Percentiles rank a stretch among this genome's conserved stretches.
phyloP scores from a whole-genome alignment of 331 rosid genomes.

The Cydonia oblonga region DNA sequence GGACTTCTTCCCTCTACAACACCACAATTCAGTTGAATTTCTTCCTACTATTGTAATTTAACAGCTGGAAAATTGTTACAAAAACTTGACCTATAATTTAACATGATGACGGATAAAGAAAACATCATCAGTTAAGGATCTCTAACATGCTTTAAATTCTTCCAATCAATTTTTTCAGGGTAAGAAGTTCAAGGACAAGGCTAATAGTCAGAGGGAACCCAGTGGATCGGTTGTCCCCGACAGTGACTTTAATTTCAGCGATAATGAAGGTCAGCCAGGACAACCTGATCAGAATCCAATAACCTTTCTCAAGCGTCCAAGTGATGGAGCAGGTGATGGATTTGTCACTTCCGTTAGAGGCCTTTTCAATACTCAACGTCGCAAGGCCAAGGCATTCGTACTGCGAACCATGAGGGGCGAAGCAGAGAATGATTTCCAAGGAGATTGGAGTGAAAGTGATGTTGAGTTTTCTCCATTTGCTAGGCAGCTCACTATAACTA shows the following conservation, averaged over 20 bases:
- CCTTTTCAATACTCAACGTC: conserved; percentile 81
- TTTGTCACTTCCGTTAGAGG: conserved; percentile 95
- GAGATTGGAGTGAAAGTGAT: conserved; percentile 96
- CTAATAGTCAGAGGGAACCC: conserved; percentile 51
- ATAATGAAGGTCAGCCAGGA: conserved; percentile 69
- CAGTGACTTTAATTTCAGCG: conserved; percentile 78
- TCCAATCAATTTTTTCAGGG: conserved; percentile 42
- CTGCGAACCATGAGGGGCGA: conserved; percentile 95
- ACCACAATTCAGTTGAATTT: too few relatives aligned
- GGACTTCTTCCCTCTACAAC: neutral
- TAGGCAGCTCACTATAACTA: conserved; percentile 87
- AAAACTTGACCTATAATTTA: too few relatives aligned
- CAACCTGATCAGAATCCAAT: conserved; percentile 66
- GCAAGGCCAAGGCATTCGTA: conserved; percentile 90
- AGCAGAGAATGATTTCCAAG: conserved; percentile 82
- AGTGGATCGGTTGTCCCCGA: conserved; percentile 55
- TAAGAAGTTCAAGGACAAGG: conserved; percentile 86
- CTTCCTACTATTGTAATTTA: too few relatives aligned
- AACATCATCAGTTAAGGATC: neutral
- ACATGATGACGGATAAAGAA: too few relatives aligned
- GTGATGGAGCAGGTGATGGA: conserved; percentile 98
- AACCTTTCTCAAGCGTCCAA: conserved; percentile 78
- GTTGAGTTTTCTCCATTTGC: conserved; percentile 82
- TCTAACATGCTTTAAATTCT: conserved; percentile 1
- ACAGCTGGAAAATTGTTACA: neutral